These are phyloP conservation scores for Castanopsis chinensis DNA, from an alignment of 306 rosid genomes.

Conservation along the genomic window DNA sequence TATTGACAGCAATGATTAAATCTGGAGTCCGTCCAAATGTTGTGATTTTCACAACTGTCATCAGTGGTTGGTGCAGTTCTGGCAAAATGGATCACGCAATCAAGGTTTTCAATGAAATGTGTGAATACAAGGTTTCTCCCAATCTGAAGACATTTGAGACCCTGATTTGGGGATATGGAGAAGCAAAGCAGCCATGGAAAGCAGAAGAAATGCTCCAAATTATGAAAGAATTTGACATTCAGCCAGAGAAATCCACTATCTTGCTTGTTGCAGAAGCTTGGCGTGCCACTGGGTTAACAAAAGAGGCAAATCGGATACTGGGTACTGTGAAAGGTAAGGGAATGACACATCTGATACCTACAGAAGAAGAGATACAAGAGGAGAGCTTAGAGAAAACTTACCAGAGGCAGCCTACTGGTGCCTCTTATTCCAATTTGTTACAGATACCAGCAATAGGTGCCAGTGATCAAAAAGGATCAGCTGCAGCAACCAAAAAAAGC, in stretches of 20 bases:
- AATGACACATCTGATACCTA: conserved; percentile 15
- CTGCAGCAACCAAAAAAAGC: conserved; percentile 39
- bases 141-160: conserved; percentile 78
- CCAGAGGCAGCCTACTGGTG: conserved; percentile 37
- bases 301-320: conserved; percentile 51
- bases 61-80: conserved; percentile 71
- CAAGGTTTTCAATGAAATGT: conserved; percentile 53
- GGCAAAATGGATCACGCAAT: conserved; percentile 69
- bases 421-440: conserved; percentile 34
- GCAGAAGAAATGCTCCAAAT: conserved; percentile 62
- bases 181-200: conserved; percentile 66
- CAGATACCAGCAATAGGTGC: conserved; percentile 41
- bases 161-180: conserved; percentile 60
- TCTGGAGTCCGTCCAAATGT: conserved; percentile 56
- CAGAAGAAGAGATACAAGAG: conserved; percentile 23
- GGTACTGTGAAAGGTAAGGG: conserved; percentile 22
- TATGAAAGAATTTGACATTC: conserved; percentile 54
- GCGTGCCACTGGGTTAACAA: conserved; percentile 50
- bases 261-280: conserved; percentile 65
- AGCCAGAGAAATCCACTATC: conserved; percentile 52
- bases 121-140: conserved; percentile 53
- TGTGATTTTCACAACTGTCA: conserved; percentile 63
- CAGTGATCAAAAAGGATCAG: conserved; percentile 43
- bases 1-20: conserved; percentile 43
- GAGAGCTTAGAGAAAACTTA: conserved; percentile 30